Percentiles rank a stretch among this genome's conserved stretches.
These are phyloP conservation scores for Metschnikowia kunwiensis DNA, from an alignment of 805 yeast species.

Conservation along the genomic window DNA sequence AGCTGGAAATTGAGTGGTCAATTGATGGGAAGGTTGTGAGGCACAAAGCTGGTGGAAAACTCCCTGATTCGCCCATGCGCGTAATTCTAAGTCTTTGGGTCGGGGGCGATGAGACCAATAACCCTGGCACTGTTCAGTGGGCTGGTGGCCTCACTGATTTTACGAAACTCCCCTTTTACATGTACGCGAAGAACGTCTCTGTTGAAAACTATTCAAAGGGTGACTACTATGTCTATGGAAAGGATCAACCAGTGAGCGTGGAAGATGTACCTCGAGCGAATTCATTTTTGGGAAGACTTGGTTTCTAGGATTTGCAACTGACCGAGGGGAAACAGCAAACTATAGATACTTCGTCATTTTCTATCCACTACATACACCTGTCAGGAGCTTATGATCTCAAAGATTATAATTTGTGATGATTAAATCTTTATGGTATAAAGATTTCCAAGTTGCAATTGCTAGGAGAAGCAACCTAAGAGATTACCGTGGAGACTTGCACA, in stretches of 20 bases:
- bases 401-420: too few relatives aligned
- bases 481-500: too few relatives aligned
- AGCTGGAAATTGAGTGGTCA: constrained; percentile 28
- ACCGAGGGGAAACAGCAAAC: too few relatives aligned
- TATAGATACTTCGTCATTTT: too few relatives aligned
- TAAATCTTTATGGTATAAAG: too few relatives aligned
- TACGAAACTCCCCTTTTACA: constrained; percentile 28
- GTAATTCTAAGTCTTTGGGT: constrained; percentile 40
- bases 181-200: constrained; percentile 25
- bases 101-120: constrained; percentile 37
- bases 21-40: constrained; percentile 30
- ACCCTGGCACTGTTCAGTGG: constrained; percentile 38
- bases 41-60: constrained; percentile 15
- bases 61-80: constrained; percentile 36
- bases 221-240: constrained; percentile 28
- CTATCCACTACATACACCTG: too few relatives aligned
- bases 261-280: neutral
- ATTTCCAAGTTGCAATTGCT: too few relatives aligned
- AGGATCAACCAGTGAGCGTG: constrained; percentile 9
- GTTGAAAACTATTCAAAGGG: constrained; percentile 32
- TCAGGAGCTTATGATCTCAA: too few relatives aligned
- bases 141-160: constrained; percentile 39
- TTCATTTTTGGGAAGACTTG: constrained; percentile 2
- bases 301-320: too few relatives aligned
- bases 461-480: too few relatives aligned